Conservation (phyloP, 441 rosid species). For the Rhodomyrtus psidioides region DNA sequence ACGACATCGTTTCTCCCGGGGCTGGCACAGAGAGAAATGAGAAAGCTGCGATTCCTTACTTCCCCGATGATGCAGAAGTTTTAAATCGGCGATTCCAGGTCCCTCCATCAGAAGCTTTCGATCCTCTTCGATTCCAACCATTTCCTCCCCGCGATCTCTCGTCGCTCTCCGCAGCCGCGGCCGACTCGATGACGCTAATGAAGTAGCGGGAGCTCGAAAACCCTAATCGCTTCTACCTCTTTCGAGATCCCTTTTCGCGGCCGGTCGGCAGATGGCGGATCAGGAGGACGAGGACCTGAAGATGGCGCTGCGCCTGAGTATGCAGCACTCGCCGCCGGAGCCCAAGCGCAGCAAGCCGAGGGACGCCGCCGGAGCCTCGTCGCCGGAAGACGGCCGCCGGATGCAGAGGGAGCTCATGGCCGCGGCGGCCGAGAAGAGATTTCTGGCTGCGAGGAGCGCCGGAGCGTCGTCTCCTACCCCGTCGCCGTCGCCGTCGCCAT, state of each 20-base stretch:
- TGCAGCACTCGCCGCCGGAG: conserved; percentile 82
- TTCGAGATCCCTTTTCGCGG: not conserved
- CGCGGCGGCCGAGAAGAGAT: conserved; percentile 94
- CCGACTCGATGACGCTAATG: not conserved
- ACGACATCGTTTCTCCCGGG: not conserved
- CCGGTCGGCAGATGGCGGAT: conserved; percentile 64
- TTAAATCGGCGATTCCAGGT: not conserved
- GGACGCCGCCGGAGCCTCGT: conserved; percentile 22
- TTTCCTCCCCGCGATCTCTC: not conserved
- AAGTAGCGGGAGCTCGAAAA: not conserved
- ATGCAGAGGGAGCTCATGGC: conserved; percentile 90
- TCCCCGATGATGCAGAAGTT: not conserved
- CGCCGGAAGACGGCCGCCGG: conserved; percentile 54
- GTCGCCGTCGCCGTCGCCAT: conserved; percentile 7
- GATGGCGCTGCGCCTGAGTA: conserved; percentile 86
- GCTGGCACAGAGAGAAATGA: not conserved
- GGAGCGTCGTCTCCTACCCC: conserved; percentile 8
- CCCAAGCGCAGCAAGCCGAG: conserved; percentile 90
- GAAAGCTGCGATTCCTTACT: not conserved
- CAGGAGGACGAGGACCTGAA: conserved; percentile 84
- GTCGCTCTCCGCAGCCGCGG: not conserved
- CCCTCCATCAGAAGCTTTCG: not conserved
- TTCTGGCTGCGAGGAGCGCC: conserved; percentile 27
- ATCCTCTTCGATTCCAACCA: not conserved
- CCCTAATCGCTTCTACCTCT: not conserved